Evolutionary conservation across 2,329 filamentous ascomycete species (phyloP).

Genomic region (Penicillium hesseltinei): DNA sequence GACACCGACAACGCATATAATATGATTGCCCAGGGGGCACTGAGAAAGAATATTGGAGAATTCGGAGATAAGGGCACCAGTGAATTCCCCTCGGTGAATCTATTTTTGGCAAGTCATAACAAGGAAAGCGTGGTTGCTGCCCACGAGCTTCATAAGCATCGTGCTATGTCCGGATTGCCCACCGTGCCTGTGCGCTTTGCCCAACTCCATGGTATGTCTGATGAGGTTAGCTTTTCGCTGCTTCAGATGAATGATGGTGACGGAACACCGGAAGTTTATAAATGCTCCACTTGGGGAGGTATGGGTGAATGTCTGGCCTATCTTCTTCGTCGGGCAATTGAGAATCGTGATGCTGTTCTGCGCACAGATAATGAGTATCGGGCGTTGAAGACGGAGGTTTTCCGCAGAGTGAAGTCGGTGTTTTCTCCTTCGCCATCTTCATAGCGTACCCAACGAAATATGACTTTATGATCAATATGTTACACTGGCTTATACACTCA

Average conservation of each 20-base stretch:
- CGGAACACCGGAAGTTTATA: constrained; percentile 49
- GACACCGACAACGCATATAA: constrained; percentile 73
- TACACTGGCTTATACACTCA: neutral
- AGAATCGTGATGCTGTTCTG: constrained; percentile 59
- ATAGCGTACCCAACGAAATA: constrained; percentile 1
- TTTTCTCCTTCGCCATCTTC: constrained; percentile 11
- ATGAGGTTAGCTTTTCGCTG: constrained; percentile 57
- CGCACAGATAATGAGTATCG: constrained; percentile 48
- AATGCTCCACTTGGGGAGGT: constrained; percentile 57
- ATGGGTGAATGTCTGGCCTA: constrained; percentile 78
- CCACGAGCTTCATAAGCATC: constrained; percentile 49
- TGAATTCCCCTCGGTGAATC: constrained; percentile 56
- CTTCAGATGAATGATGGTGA: constrained; percentile 43
- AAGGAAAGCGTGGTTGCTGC: constrained; percentile 63
- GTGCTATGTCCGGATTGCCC: constrained; percentile 39
- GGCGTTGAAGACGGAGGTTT: constrained; percentile 29
- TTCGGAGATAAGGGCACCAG: constrained; percentile 19
- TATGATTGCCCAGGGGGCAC: constrained; percentile 63
- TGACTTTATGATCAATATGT: neutral
- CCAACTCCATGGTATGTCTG: constrained; percentile 61
- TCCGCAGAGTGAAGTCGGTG: constrained; percentile 10
- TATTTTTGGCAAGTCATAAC: constrained; percentile 85
- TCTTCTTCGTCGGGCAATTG: constrained; percentile 56
- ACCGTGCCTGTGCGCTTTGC: constrained; percentile 54
- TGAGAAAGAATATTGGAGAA: constrained; percentile 50